These are phyloP conservation scores for Verbascum thapsus DNA, from an alignment of 257 asterid genomes.

Conservation along the genomic window DNA sequence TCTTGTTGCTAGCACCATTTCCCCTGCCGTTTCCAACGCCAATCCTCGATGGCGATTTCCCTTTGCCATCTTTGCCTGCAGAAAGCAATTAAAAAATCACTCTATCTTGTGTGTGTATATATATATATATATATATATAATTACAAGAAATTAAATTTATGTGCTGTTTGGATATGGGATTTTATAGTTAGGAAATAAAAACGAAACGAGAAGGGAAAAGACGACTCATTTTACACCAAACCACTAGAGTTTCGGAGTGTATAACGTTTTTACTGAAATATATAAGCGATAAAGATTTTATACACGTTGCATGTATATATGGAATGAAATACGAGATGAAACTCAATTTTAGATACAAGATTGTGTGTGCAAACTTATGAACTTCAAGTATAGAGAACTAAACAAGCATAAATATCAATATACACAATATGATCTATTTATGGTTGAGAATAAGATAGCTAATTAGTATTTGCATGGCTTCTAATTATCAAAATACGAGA, in stretches of 20 bases:
- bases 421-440: too few relatives aligned
- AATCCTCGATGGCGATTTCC: slow-evolving; percentile 37
- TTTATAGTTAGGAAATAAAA: too few relatives aligned
- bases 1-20: slow-evolving; percentile 3
- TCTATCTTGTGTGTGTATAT: neutral
- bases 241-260: neutral
- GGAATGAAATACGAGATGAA: too few relatives aligned
- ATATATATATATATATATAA: too few relatives aligned
- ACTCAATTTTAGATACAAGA: too few relatives aligned
- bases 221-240: neutral
- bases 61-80: slow-evolving; percentile 36
- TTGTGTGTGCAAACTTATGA: too few relatives aligned
- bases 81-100: neutral
- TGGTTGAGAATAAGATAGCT: neutral
- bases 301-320: too few relatives aligned
- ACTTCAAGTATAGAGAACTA: too few relatives aligned
- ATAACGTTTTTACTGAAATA: too few relatives aligned
- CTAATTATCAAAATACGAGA: neutral
- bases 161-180: too few relatives aligned
- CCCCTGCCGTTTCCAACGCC: slow-evolving; percentile 29
- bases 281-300: too few relatives aligned
- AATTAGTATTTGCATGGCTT: neutral
- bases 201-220: neutral
- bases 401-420: too few relatives aligned
- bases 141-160: neutral